Evolutionary conservation across 1,284 basidiomycete genomes (phyloP).

Genomic region (Rhodofomes roseus): DNA sequence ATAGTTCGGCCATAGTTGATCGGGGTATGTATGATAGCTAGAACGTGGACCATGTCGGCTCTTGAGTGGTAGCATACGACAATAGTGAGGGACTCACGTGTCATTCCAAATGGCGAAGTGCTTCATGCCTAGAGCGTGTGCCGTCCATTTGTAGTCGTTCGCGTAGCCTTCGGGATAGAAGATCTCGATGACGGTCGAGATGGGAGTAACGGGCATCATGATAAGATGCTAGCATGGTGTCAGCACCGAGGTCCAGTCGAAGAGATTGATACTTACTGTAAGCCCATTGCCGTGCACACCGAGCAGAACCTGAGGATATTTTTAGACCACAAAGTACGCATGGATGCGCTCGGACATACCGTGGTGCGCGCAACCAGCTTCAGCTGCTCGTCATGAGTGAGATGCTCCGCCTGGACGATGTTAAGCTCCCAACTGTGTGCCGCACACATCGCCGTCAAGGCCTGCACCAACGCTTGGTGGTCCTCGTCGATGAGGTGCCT

Average conservation of each 20-base stretch:
- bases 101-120: constrained; percentile 79
- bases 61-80: background rate
- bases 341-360: constrained; percentile 23
- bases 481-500: constrained; percentile 57
- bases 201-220: constrained; percentile 67
- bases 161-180: constrained; percentile 79
- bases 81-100: constrained; percentile 41
- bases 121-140: constrained; percentile 67
- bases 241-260: background rate
- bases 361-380: constrained; percentile 60
- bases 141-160: constrained; percentile 77
- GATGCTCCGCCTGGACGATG: constrained; percentile 60
- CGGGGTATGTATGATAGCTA: constrained; percentile 47
- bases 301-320: constrained; percentile 53
- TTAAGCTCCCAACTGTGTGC: constrained; percentile 61
- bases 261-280: constrained; percentile 33
- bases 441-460: constrained; percentile 49
- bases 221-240: constrained; percentile 47
- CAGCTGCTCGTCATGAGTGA: constrained; percentile 74
- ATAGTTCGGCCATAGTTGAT: constrained; percentile 54
- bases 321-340: background rate
- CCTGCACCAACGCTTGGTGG: constrained; percentile 55
- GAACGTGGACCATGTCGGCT: constrained; percentile 1
- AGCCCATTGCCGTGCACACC: constrained; percentile 83
- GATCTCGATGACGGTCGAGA: constrained; percentile 76